These are phyloP conservation scores for Ascoidea tarda DNA, from an alignment of 805 yeast species.

Conservation along the genomic window DNA sequence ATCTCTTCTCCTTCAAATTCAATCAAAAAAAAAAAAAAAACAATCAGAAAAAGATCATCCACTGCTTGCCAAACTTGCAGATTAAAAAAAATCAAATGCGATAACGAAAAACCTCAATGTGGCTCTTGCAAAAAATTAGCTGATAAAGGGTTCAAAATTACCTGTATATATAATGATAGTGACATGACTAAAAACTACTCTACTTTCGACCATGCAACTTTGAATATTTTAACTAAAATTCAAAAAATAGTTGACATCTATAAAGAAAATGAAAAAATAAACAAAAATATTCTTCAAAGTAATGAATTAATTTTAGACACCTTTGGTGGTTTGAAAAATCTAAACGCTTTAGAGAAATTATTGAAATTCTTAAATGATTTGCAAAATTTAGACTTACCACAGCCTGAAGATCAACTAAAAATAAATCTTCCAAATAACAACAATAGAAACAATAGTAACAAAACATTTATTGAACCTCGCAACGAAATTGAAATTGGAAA, in stretches of 20 bases:
- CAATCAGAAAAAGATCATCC: neutral
- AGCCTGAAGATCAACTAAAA: neutral
- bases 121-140: constrained; percentile 1
- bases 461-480: neutral
- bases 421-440: too few relatives aligned
- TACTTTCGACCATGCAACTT: neutral
- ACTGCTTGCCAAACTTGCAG: constrained; percentile 5
- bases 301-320: neutral
- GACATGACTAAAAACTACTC: neutral
- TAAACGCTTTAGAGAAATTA: neutral
- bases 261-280: neutral
- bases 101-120: constrained; percentile 3
- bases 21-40: too few relatives aligned
- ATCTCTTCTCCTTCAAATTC: neutral
- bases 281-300: neutral
- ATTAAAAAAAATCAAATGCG: constrained; percentile 5
- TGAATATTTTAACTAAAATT: neutral
- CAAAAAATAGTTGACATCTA: neutral
- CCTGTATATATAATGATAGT: neutral
- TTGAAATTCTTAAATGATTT: neutral
- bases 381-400: neutral
- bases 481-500: neutral
- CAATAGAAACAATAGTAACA: neutral
- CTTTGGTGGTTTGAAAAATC: neutral
- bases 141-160: neutral